Percentiles rank a stretch among this genome's conserved stretches.
phyloP scores from a whole-genome alignment of 805 yeast genomes.

The Starmerella etchellsii region DNA sequence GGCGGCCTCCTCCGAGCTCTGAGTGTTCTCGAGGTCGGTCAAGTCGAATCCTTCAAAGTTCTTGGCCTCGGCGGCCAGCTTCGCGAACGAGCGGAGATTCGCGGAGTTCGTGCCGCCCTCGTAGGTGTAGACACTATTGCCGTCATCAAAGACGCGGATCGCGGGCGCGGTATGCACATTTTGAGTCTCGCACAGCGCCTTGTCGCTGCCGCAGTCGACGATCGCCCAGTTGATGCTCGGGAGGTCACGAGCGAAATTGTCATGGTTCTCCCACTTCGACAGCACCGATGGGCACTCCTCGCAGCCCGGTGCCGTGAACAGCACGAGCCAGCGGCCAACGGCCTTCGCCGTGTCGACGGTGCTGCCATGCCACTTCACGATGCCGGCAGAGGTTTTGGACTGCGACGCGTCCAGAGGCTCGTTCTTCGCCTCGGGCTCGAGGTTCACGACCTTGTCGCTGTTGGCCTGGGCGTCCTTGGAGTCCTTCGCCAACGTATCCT shows the following conservation, averaged over 20 bases:
- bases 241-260: conserved; percentile 7
- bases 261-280: conserved; percentile 13
- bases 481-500: not conserved
- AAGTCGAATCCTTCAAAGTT: conserved; percentile 7
- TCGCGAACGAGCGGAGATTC: conserved; percentile 8
- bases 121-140: conserved; percentile 9
- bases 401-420: not conserved
- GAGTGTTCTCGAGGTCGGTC: conserved; percentile 3
- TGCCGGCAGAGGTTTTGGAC: not conserved
- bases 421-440: not conserved
- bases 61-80: conserved; percentile 4
- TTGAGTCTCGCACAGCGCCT: conserved; percentile 10
- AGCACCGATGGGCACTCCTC: conserved; percentile 9
- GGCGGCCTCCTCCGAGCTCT: conserved; percentile 1
- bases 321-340: conserved; percentile 16
- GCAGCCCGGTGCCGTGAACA: conserved; percentile 8
- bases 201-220: conserved; percentile 12
- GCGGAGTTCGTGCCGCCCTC: conserved; percentile 8
- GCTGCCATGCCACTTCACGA: not conserved
- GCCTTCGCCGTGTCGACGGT: conserved; percentile 8
- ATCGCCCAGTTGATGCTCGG: conserved; percentile 10
- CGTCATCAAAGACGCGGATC: conserved; percentile 16
- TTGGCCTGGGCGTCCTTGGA: not conserved
- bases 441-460: not conserved
- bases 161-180: conserved; percentile 10